Evolutionary conservation across 2,329 filamentous ascomycete genomes (phyloP), one percentile per base, ranked within the genome.

Genomic region (Sphaerulina musiva): DNA sequence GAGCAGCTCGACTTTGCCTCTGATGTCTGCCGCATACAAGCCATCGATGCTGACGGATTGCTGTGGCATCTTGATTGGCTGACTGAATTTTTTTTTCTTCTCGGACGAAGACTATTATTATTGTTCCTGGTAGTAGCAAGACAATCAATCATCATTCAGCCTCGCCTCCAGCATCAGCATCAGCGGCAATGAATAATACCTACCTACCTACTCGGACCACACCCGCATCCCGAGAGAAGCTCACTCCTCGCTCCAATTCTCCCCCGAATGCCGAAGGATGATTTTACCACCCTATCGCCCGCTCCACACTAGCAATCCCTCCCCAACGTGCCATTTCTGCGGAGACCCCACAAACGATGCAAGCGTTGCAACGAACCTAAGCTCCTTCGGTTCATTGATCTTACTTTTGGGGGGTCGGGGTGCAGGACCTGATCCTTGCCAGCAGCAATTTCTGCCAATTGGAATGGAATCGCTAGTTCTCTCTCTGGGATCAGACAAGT

Each of bases 1-100:
- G 55, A 91, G 76, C 14, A 82, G 76, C 39, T 80, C 75, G 66
- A 91, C 83, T 55, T 80, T 71, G n/a, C 68, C 64, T 61, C 78
- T 78, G 50, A 82, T 73, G 42, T 76, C 64, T 26, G 68, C 63
- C 54, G 72, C 69, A 51, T 68, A 69, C 39, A 76, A 66, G 53
- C 68, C 71, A 56, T 74, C 69, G 39, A 72, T 59, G 7, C 48
- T 57, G 5, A 65, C 54, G 7, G 62, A 51, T 49, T 62, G 59
- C 49, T 64, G 62, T 26, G 73, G 73, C 61, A 76, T 76, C 65
- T 66, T 48, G 46, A 49, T 43, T 51, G 48, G 41, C 42, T 56
- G 45, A 43, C 36, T 20, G 20, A 20, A n/a, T n/a, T n/a, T 20
- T 20, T 20, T 20, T 20, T 20, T 20, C 20, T 3, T 20, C 3